Evolutionary conservation across 2,329 filamentous ascomycete genomes (phyloP), one percentile per base, ranked within the genome.

Genomic region (Sclerotinia subarctica): DNA sequence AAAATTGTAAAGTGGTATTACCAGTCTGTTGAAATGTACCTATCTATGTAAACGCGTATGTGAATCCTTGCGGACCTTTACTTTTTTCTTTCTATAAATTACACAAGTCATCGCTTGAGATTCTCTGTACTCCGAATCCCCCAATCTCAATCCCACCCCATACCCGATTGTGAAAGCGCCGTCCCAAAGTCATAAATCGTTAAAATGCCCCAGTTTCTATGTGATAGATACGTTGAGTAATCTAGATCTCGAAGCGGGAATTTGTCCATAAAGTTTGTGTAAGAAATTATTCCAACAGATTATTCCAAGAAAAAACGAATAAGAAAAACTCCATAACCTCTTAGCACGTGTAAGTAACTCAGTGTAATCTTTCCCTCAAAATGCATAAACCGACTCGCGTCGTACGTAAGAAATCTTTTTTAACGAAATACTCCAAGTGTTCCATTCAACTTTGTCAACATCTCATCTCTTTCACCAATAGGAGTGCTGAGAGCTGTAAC

Each of bases 401-500:
- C 57, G 57, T 54, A 26, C 17, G 49, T 29, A 64, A 57, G 8
- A 58, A 68, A 57, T 68, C 51, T 62, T 53, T 42, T 44, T 67
- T 44, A 68, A 52, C 67, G 53, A 68, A 77, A 76, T 54, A 76
- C 57, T 1, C 75, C 74, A 26, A 77, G 53, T 3, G 74, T 76
- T 11, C 74, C 74, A 66, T 70, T 71, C 21, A 77, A 79, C 79
- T 94, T 94, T 8, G 87, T 88, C 75, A 90, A 83, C 93, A 98
- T 97, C 82, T 98, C 95, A 69, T 96, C 91, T 80, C 89, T 90
- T 82, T 98, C 94, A 3, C 88, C 92, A 68, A 89, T 84, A 0
- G 90, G 83, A 3, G 90, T 92, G 77, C 93, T 97, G 68, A 97
- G 82, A 32, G 88, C 90, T 1, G 94, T 98, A 21, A 98, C 88